Percentiles rank a stretch among this genome's conserved stretches.
These are phyloP conservation scores for Blastobotrys petasosporus DNA, from an alignment of 1,139 yeast genomes.

Conservation along the genomic window DNA sequence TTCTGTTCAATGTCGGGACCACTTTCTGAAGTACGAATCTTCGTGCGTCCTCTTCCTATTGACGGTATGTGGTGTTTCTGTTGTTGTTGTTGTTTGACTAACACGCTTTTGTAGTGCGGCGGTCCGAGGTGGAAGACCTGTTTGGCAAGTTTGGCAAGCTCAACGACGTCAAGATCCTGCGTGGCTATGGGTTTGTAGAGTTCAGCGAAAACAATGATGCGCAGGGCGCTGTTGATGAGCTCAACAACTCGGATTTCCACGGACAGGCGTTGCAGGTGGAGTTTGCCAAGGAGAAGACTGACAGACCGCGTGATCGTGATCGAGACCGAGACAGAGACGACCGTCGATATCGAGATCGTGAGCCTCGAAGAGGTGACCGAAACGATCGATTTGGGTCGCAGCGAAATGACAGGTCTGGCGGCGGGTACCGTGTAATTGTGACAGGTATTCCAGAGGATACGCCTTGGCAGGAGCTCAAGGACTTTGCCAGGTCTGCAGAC, in stretches of 20 bases:
- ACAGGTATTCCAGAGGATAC: slow-evolving; percentile 25
- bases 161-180: slow-evolving; percentile 57
- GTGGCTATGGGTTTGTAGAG: slow-evolving; percentile 81
- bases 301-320: slow-evolving; percentile 4
- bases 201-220: slow-evolving; percentile 40
- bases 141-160: slow-evolving; percentile 66
- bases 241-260: slow-evolving; percentile 31
- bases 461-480: slow-evolving; percentile 37
- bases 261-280: slow-evolving; percentile 35
- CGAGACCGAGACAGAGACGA: slow-evolving; percentile 18
- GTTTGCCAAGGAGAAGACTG: slow-evolving; percentile 18
- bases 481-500: slow-evolving; percentile 32
- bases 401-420: slow-evolving; percentile 4
- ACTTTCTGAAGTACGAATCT: slow-evolving; percentile 16
- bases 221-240: slow-evolving; percentile 27
- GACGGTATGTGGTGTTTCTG: slow-evolving; percentile 14
- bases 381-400: slow-evolving; percentile 6
- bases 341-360: slow-evolving; percentile 12
- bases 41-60: slow-evolving; percentile 18
- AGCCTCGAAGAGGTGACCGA: slow-evolving; percentile 16
- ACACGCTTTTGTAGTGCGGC: slow-evolving; percentile 38
- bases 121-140: slow-evolving; percentile 57
- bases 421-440: slow-evolving; percentile 22
- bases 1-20: no score
- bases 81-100: neutral